Evolutionary conservation across 345 rosid species (phyloP).

Genomic region (Combretum micranthum): DNA sequence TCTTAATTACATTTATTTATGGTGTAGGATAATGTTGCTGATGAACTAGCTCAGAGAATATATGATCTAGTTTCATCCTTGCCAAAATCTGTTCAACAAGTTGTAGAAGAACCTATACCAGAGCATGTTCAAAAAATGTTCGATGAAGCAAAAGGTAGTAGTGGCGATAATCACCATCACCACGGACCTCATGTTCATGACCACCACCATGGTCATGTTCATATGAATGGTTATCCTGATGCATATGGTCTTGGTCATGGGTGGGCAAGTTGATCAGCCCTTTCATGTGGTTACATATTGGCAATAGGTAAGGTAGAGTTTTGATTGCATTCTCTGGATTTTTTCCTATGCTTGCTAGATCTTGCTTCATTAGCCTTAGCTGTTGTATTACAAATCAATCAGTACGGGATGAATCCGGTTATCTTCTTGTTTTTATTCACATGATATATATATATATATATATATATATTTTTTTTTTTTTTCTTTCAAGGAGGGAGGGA

Average conservation of each 20-base stretch:
- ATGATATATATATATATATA: too few species aligned
- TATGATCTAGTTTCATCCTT: constrained; percentile 48
- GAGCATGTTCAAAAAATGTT: constrained; percentile 42
- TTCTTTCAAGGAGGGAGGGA: too few species aligned
- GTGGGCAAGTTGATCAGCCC: constrained; percentile 20
- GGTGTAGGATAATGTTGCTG: constrained; percentile 53
- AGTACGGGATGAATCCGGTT: too few species aligned
- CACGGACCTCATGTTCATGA: constrained; percentile 26
- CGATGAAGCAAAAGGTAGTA: constrained; percentile 43
- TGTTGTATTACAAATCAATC: too few species aligned
- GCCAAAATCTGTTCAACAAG: constrained; percentile 47
- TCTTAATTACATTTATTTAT: constrained; percentile 1
- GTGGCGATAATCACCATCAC: constrained; percentile 18
- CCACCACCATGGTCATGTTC: constrained; percentile 28
- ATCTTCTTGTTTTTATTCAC: too few species aligned
- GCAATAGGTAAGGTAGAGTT: too few species aligned
- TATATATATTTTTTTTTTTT: too few species aligned
- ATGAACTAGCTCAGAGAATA: constrained; percentile 53
- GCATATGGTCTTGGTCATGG: constrained; percentile 33
- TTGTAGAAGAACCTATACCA: constrained; percentile 42
- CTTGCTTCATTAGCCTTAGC: too few species aligned
- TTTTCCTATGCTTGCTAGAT: too few species aligned
- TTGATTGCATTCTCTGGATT: too few species aligned
- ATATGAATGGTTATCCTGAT: constrained; percentile 26
- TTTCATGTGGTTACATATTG: background rate